A percentile compares a stretch with the other conserved stretches of the same genome.
Evolutionary conservation across 2,329 filamentous ascomycete species (phyloP).

Genomic region (Grosmannia clavigera): DNA sequence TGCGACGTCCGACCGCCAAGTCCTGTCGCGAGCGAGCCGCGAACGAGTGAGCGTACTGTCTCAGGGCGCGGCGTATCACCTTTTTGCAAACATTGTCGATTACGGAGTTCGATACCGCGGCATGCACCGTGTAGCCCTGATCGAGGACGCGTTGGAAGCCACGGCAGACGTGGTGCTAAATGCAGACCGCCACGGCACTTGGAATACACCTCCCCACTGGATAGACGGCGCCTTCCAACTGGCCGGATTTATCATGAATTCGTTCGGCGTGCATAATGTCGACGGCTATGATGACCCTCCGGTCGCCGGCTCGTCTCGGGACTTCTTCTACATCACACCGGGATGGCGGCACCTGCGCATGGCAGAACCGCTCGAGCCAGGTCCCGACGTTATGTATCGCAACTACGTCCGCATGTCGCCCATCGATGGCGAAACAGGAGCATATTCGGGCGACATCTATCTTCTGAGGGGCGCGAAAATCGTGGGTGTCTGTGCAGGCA

Average conservation of each 20-base stretch:
- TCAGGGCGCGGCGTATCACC: not conserved
- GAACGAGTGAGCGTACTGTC: too few relatives aligned
- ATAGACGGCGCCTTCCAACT: slow-evolving; percentile 26
- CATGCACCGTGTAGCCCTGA: slow-evolving; percentile 1
- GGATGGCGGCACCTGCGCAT: slow-evolving; percentile 17
- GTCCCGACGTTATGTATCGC: slow-evolving; percentile 15
- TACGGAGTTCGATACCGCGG: not conserved
- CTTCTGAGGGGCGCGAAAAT: slow-evolving; percentile 21
- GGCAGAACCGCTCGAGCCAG: not conserved
- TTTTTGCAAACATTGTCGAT: not conserved
- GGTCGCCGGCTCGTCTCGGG: slow-evolving; percentile 8
- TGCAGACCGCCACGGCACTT: not conserved
- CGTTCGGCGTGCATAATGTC: slow-evolving; percentile 16
- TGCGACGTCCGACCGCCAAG: too few relatives aligned
- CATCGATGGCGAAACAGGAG: slow-evolving; percentile 14
- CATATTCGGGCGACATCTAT: slow-evolving; percentile 22
- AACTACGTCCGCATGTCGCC: slow-evolving; percentile 24
- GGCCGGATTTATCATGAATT: slow-evolving; percentile 28
- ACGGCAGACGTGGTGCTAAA: not conserved
- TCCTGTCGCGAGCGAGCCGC: too few relatives aligned
- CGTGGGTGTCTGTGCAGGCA: slow-evolving; percentile 19
- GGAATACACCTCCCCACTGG: slow-evolving; percentile 26
- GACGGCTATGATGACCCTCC: too few relatives aligned
- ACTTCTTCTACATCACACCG: slow-evolving; percentile 23
- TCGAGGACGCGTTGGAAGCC: slow-evolving; percentile 1